Evolutionary conservation across 116 monocot species (phyloP), one percentile per base, ranked within the genome.

Genomic region (Iris pallida): DNA sequence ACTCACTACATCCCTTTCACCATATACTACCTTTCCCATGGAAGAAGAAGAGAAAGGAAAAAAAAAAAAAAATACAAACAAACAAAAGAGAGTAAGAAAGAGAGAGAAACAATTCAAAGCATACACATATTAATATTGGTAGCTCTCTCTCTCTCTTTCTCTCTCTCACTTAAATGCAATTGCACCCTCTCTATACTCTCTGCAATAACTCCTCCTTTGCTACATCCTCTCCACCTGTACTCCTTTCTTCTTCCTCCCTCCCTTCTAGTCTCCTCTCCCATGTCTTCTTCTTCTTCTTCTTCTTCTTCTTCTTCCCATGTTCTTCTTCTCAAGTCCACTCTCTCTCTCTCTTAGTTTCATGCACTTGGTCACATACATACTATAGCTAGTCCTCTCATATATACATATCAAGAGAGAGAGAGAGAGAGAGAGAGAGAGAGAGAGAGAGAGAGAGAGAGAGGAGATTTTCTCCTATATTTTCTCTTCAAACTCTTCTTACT

Each of bases 141-240:
- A 1, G 57, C 16, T 57, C 49, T 65, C 49, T 65, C 16, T 65
- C 65, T 65, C 65, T 65, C 65, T 49, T 17, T 16, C 9, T 46
- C 76, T 77, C 77, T 30, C 10, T 63, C 73, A 85, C 79, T 90
- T 90, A 86, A 90, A 90, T 95, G 95, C 91, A 55, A 75, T 91
- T 86, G 92, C 91, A 91, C 89, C 89, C 82, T 84, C 87, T 88
- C 90, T 63, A 84, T 81, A 76, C 78, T 73, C 83, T 84, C 75
- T 63, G 83, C 88, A 88, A 76, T 92, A 79, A 89, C 86, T 89
- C 89, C 92, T 79, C 57, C 73, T 77, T 54, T 73, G 61, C 76
- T 68, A 78, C 68, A 61, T 61, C 61, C 19, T n/a, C 43, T 56
- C 78, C 73, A 77, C 76, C 77, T 78, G 72, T 75, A 76, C 65